Base-by-base conservation (phyloP, 441 rosid genomes). In the Pelargonium fulgidum region DNA sequence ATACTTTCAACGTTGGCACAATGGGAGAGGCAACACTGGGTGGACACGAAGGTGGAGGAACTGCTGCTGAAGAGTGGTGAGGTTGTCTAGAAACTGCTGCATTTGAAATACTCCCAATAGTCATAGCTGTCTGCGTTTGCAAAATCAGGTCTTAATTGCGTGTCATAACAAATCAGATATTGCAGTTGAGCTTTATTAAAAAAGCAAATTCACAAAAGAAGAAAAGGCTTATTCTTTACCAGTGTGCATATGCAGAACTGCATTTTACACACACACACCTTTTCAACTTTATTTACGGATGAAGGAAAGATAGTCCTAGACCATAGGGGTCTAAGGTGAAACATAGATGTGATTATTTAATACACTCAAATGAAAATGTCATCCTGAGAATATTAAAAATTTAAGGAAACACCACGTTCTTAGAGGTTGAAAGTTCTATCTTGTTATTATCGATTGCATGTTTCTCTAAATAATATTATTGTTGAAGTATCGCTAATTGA, bases 91-190 rank as follows among this genome's bases (percentile, higher is more conserved):
- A 50, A 70, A 70, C 76, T 11, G 81, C 68, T 33, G 78, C 70
- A 69, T 67, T 80, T 59, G 88, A 68, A 72, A 81, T 79, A 77
- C 72, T 81, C 13, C 93, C 95, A 69, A 81, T 65, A 39, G 78
- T 73, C 80, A 86, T 71, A 62, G 86, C 85, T 39, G 91, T 75
- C 98, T 93, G 97, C 78, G 80, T 72, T 79, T 22, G 65, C 3
- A 67, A 76, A 8, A 19, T 17, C 62, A 76, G 59, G 42, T 29
- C 7, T n/a, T 54, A 54, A 16, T 14, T 7, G 9, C 3, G 9
- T n/a, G 61, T 19, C 16, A 54, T 54, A 54, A 8, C 17, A 14
- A 14, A 54, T 16, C 17, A 14, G 9, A 11, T 12, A 47, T 47
- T 11, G 14, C 54, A 47, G 54, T 47, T 3, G 8, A n/a, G 19